These are phyloP conservation scores for Aphanomyces astaci DNA, from an alignment of 352 stramenopile species.

Conservation along the genomic window DNA sequence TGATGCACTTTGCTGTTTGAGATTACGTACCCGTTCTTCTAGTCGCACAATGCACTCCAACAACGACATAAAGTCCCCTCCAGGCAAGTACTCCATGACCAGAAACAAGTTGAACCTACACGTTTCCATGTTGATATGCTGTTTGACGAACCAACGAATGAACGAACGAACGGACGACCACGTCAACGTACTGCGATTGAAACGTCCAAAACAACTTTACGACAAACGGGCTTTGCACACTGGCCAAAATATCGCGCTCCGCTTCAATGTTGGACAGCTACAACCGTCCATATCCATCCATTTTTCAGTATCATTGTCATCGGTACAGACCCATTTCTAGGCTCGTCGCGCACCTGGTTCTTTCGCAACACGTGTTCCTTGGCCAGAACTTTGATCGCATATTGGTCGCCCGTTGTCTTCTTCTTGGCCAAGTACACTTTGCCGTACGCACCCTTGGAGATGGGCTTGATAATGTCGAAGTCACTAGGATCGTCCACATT, in stretches of 20 bases:
- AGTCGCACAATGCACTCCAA: slow-evolving; percentile 83
- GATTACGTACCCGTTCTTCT: slow-evolving; percentile 57
- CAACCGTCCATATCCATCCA: background rate
- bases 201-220: slow-evolving; percentile 89
- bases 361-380: slow-evolving; percentile 85
- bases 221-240: slow-evolving; percentile 83
- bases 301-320: no score
- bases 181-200: slow-evolving; percentile 66
- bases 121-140: no score
- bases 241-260: slow-evolving; percentile 82
- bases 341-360: no score
- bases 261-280: slow-evolving; percentile 82
- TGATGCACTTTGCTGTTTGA: background rate
- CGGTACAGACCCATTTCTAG: no score
- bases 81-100: slow-evolving; percentile 87
- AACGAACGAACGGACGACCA: no score
- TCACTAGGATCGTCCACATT: no score
- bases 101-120: slow-evolving; percentile 75
- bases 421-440: slow-evolving; percentile 83
- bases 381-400: slow-evolving; percentile 86
- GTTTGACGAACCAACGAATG: no score
- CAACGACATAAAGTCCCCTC: slow-evolving; percentile 86
- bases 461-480: slow-evolving; percentile 86
- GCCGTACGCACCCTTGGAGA: slow-evolving; percentile 84
- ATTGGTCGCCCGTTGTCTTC: slow-evolving; percentile 83